Percentiles rank a stretch among this genome's conserved stretches.
Conservation (phyloP, 1,284 basidiomycete genomes). For the Trichosporon sp. region DNA sequence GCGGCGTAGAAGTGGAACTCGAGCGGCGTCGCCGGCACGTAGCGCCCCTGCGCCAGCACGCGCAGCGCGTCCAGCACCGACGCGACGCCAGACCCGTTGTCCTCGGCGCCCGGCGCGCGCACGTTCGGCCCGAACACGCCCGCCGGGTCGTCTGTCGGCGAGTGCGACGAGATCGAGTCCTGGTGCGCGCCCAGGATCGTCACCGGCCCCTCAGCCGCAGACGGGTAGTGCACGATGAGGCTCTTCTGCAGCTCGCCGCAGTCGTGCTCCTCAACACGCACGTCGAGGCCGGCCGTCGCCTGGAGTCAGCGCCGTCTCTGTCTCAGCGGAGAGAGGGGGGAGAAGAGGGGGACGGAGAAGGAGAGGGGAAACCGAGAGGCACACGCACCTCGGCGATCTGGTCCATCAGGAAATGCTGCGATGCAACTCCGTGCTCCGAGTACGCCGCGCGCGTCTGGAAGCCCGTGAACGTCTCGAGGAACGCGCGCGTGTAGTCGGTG, state of each 20-base stretch:
- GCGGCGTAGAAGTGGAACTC: constrained; percentile 97
- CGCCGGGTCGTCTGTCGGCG: no score
- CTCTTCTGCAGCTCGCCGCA: not conserved
- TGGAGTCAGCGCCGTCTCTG: not conserved
- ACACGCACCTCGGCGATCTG: not conserved
- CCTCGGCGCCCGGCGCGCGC: constrained; percentile 53
- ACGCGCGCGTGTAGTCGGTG: not conserved
- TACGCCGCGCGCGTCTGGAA: not conserved
- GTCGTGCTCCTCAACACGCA: not conserved
- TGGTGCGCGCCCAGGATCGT: not conserved
- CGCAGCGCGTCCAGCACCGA: constrained; percentile 86
- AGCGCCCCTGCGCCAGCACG: constrained; percentile 68
- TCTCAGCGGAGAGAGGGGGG: no score
- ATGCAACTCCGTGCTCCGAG: not conserved
- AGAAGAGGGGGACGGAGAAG: no score
- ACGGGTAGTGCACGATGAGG: not conserved
- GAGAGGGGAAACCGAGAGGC: not conserved
- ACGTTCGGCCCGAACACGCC: not conserved
- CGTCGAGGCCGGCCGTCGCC: not conserved
- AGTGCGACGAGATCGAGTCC: no score
- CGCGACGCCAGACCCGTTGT: constrained; percentile 85
- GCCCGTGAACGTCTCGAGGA: not conserved
- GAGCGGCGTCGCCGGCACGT: constrained; percentile 64
- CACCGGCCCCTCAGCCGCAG: not conserved
- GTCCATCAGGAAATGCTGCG: not conserved